These are phyloP conservation scores for Trichosporon sp. DNA, from an alignment of 1,284 basidiomycete species.

Conservation along the genomic window DNA sequence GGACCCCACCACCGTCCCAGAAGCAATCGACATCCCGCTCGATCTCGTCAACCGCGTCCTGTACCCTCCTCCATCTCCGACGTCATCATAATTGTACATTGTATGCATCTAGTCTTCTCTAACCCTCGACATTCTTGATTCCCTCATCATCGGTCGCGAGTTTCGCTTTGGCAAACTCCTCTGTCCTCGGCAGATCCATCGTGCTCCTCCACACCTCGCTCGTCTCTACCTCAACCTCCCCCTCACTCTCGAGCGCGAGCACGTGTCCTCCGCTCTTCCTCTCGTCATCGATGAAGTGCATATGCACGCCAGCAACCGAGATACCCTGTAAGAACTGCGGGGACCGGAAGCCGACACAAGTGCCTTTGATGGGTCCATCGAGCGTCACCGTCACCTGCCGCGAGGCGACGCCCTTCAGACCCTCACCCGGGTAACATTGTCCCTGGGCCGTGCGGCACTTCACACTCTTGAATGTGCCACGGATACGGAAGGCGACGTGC, in stretches of 20 bases:
- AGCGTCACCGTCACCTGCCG: constrained; percentile 26
- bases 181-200: constrained; percentile 26
- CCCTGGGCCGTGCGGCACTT: constrained; percentile 30
- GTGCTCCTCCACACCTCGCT: constrained; percentile 22
- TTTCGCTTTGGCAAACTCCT: constrained; percentile 27
- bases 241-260: constrained; percentile 30
- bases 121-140: constrained; percentile 28
- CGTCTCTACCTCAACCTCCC: constrained; percentile 27
- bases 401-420: constrained; percentile 22
- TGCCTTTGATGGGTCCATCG: constrained; percentile 19
- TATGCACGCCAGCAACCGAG: constrained; percentile 29
- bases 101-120: background rate
- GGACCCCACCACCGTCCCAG: constrained; percentile 62
- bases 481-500: constrained; percentile 30
- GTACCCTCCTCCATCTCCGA: constrained; percentile 53
- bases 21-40: constrained; percentile 77
- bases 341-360: constrained; percentile 29
- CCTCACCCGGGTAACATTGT: constrained; percentile 27
- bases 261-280: constrained; percentile 28
- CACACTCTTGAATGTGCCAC: constrained; percentile 27
- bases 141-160: constrained; percentile 26
- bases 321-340: constrained; percentile 29
- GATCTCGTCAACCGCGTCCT: constrained; percentile 74
- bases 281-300: constrained; percentile 32
- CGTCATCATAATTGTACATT: constrained; percentile 7